A percentile compares a stretch with the other conserved stretches of the same genome.
These are phyloP conservation scores for Austroboletus niveus DNA, from an alignment of 1,284 basidiomycete species.

Conservation along the genomic window DNA sequence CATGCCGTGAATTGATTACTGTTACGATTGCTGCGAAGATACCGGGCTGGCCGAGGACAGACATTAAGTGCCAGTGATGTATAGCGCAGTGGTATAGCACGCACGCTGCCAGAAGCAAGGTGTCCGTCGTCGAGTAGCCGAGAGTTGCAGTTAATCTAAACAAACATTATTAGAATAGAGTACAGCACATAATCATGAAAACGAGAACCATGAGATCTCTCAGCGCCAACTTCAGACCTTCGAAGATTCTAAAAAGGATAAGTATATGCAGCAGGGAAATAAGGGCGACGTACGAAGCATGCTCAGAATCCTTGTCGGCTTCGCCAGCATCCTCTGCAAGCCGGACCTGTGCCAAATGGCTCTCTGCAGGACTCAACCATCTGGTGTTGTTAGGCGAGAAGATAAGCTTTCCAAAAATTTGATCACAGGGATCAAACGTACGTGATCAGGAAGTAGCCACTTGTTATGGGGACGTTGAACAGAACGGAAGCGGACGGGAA, in stretches of 20 bases:
- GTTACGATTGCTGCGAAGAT: conserved; percentile 53
- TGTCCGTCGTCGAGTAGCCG: conserved; percentile 59
- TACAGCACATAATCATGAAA: conserved; percentile 53
- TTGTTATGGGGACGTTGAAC: conserved; percentile 22
- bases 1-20: conserved; percentile 63
- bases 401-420: neutral
- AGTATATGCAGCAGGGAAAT: neutral
- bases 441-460: conserved; percentile 41
- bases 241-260: conserved; percentile 40
- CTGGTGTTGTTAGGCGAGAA: conserved; percentile 57
- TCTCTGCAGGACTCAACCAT: conserved; percentile 59
- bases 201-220: conserved; percentile 24
- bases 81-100: conserved; percentile 24
- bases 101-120: conserved; percentile 61
- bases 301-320: conserved; percentile 55
- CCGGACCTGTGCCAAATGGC: conserved; percentile 64
- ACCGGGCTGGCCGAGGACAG: conserved; percentile 45
- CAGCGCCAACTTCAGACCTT: conserved; percentile 57
- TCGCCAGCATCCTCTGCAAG: conserved; percentile 73
- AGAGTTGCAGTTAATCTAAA: conserved; percentile 60
- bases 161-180: no score
- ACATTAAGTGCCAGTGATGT: neutral
- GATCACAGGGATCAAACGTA: conserved; percentile 11
- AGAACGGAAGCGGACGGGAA: neutral
- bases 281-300: conserved; percentile 49